Conservation (phyloP, 805 yeast genomes). For the Cyberlindnera maclurae region DNA sequence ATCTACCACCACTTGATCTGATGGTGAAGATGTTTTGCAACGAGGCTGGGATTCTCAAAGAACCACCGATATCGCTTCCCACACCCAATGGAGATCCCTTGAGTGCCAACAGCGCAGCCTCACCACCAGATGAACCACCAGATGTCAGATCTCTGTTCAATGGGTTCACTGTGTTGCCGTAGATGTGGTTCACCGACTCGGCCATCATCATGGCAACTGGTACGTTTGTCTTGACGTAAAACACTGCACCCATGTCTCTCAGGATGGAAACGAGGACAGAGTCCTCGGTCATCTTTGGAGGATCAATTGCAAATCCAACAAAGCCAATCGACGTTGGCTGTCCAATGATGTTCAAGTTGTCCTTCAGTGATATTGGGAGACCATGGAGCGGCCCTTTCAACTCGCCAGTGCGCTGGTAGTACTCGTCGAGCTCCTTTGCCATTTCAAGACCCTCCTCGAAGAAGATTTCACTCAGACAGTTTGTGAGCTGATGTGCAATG, state of each 20-base stretch:
- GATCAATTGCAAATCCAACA: constrained; percentile 34
- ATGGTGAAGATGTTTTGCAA: constrained; percentile 35
- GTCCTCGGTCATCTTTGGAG: constrained; percentile 27
- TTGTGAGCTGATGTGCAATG: constrained; percentile 47
- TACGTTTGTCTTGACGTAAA: constrained; percentile 47
- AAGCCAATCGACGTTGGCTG: constrained; percentile 44
- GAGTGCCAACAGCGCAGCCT: constrained; percentile 38
- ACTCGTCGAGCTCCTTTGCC: constrained; percentile 50
- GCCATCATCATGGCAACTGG: constrained; percentile 46
- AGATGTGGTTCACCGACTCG: constrained; percentile 38
- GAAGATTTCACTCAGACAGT: constrained; percentile 32
- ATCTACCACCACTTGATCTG: constrained; percentile 39
- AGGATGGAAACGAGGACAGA: constrained; percentile 35
- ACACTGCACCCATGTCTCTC: constrained; percentile 42
- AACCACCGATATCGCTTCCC: constrained; percentile 51
- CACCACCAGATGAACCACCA: constrained; percentile 53
- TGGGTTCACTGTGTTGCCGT: constrained; percentile 42
- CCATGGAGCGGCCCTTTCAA: constrained; percentile 63
- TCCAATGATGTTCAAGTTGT: constrained; percentile 33
- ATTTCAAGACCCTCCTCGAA: constrained; percentile 48
- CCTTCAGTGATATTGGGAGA: constrained; percentile 57
- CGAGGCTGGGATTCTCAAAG: constrained; percentile 41
- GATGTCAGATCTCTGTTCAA: constrained; percentile 35
- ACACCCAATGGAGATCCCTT: constrained; percentile 44
- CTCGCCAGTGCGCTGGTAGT: constrained; percentile 39